Base-by-base conservation (phyloP, 2,329 filamentous ascomycete genomes). In the Exophiala sp. region DNA sequence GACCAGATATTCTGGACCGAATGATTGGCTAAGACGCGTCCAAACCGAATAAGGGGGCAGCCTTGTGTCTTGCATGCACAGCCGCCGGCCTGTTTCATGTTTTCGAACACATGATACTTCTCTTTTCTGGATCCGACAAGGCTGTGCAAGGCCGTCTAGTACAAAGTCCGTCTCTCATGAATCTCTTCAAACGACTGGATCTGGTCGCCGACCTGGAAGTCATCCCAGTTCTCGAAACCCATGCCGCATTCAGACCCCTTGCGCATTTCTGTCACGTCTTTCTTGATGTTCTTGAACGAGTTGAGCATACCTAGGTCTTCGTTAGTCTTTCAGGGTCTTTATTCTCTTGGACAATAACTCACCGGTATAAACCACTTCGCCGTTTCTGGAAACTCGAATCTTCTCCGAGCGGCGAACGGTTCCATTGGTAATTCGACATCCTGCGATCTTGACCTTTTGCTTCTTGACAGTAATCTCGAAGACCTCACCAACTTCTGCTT, bases 161-260 rank as follows among this genome's bases (percentile, higher is more conserved):
- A 74, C 32, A 76, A 67, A 47, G 65, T 75, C 65, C 89, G 79
- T 77, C 87, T 87, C 72, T 94, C 89, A 52, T 72, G 73, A 14
- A 85, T 79, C 71, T 91, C 87, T 66, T 96, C 89, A 66, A 91
- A 95, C 33, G 85, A 86, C 75, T 97, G 94, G 58, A 99, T 81
- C 69, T 86, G 82, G 72, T 99, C 94, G 24, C 92, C 94, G 11
- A 84, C 77, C 65, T 86, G 70, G 68, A 97, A 87, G 18, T 84
- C 87, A 44, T 87, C 78, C 84, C 90, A 99, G 32, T 78, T 80
- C 2, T 87, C 84, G 65, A 99, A 92, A 48, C 83, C 85, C 62
- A 99, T 86, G 62, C 94, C 94, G 65, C 94, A 99, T 72, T 99
- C 94, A n/a, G 81, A 83, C 54, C 91, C 91, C 73, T 95, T 97